Base-by-base conservation (phyloP, 331 rosid genomes). In the Rosa hybrid region DNA sequence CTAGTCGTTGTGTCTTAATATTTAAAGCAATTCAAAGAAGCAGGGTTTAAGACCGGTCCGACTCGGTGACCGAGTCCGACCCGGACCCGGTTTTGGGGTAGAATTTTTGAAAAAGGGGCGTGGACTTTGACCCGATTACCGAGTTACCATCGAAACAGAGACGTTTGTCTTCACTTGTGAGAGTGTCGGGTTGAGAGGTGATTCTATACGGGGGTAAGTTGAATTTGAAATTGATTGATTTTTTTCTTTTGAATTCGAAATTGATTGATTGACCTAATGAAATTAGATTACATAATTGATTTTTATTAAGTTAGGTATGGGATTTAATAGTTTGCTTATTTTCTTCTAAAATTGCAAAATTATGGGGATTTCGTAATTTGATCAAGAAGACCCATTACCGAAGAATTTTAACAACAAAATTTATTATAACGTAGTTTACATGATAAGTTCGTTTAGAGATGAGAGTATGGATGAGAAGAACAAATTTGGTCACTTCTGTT, bases 81-180 rank as follows among this genome's bases (percentile, higher is more conserved):
- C 45, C 77, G 64, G 77, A 27, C n/a, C 60, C 34, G 65, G 34
- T 73, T 53, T 34, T 1, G 69, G 39, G 21, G 10, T 59, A 59
- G 6, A 59, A n/a, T n/a, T 63, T 63, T 16, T 38, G 46, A 67
- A 67, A 39, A 0, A n/a, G 1, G 53, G 49, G 20, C 34, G 51
- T 54, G 68, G 51, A 76, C 45, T 44, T 76, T 60, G 71, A 75
- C 71, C 71, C 57, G 25, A 25, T 20, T 25, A 67, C 50, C 44
- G 18, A 27, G 69, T 63, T 63, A 63, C 69, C 2, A 6, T 16
- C 41, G 13, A n/a, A n/a, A n/a, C n/a, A n/a, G n/a, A n/a, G n/a
- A n/a, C n/a, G n/a, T n/a, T 63, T 71, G 13, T 49, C 56, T 49
- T 25, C 9, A 16, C 76, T 49, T 14, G 11, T 46, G 42, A 13